Conservation (phyloP, 208 protist species). For the Acanthamoeba castellanii region DNA sequence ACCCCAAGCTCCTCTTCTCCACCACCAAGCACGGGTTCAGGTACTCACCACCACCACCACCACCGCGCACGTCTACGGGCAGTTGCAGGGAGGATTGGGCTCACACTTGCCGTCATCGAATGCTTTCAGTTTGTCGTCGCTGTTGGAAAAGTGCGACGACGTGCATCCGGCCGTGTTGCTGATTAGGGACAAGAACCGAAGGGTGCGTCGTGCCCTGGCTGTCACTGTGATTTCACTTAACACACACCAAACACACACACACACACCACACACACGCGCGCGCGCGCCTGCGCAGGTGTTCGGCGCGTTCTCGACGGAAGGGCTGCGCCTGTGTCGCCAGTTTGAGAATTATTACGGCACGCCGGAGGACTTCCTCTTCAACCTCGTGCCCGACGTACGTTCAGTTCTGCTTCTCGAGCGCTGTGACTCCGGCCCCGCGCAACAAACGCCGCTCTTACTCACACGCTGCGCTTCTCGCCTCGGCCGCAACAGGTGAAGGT, state of each 20-base stretch:
- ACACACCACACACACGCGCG: no score
- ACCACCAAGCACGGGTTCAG: constrained; percentile 22
- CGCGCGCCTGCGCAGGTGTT: neutral
- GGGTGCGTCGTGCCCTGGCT: neutral
- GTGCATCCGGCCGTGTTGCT: neutral
- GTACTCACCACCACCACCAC: neutral
- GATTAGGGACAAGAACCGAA: neutral
- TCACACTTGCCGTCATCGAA: no score
- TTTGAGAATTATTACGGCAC: constrained; percentile 4
- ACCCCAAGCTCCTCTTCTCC: neutral
- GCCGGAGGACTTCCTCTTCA: neutral
- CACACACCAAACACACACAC: neutral
- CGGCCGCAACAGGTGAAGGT: neutral
- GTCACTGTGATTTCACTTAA: no score
- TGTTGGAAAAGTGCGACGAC: neutral
- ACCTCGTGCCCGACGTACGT: neutral
- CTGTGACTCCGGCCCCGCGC: no score
- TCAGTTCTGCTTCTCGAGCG: neutral
- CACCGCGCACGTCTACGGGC: neutral
- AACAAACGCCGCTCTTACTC: no score
- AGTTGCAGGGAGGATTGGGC: no score
- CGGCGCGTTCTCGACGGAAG: neutral
- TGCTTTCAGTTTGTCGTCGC: neutral
- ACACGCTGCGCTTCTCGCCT: neutral
- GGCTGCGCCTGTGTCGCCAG: neutral